phyloP scores from a whole-genome alignment of 2,329 filamentous ascomycete species.

The Verticillium klebahnii region DNA sequence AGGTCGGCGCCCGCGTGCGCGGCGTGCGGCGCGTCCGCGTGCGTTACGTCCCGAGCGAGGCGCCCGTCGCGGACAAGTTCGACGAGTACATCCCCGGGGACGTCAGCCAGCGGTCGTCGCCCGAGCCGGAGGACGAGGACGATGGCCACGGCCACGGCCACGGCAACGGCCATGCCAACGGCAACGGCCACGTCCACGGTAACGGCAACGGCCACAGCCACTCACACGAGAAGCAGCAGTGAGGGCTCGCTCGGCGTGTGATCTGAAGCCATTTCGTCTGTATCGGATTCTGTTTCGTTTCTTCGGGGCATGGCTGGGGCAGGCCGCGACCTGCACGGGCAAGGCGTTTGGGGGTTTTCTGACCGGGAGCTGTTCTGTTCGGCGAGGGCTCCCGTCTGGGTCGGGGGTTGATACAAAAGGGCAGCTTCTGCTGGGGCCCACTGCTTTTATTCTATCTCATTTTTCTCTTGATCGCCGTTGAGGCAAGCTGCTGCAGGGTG shows the following conservation, averaged over 20 bases:
- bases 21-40: conserved; percentile 81
- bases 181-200: conserved; percentile 21
- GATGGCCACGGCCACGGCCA: conserved; percentile 21
- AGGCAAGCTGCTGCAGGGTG: too few relatives aligned
- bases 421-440: too few relatives aligned
- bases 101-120: conserved; percentile 36
- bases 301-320: too few relatives aligned
- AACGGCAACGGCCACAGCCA: conserved; percentile 26
- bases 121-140: conserved; percentile 55
- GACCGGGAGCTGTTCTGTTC: too few relatives aligned
- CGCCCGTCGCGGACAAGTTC: conserved; percentile 46
- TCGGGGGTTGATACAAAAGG: too few relatives aligned
- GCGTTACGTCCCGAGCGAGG: conserved; percentile 71
- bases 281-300: too few relatives aligned
- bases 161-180: conserved; percentile 31
- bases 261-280: too few relatives aligned
- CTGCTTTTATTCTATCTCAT: too few relatives aligned
- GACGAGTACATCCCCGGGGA: conserved; percentile 76
- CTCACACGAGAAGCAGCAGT: conserved; percentile 2
- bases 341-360: too few relatives aligned
- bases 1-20: conserved; percentile 70
- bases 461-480: too few relatives aligned
- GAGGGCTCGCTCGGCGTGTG: not conserved
- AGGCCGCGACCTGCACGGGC: too few relatives aligned
- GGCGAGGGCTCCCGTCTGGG: too few relatives aligned